Conservation (phyloP, 176 grass and related monocot species). For the Calamus simplicifolius region DNA sequence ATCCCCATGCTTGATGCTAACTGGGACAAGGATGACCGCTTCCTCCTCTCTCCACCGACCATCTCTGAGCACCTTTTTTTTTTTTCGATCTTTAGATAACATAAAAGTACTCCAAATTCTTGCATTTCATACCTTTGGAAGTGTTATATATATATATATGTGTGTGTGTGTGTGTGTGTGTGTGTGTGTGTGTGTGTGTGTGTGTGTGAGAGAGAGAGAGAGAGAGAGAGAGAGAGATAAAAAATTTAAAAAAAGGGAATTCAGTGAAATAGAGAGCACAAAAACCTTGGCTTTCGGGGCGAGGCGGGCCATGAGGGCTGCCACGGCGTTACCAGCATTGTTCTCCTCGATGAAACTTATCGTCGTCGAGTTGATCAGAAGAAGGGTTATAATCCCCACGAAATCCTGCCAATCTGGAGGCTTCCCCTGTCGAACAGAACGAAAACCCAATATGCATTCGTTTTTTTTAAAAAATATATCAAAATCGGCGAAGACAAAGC, state of each 20-base stretch:
- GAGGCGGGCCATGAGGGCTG: constrained; percentile 66
- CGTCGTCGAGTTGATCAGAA: constrained; percentile 67
- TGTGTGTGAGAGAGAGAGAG: neutral
- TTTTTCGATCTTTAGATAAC: no score
- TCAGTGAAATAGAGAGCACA: neutral
- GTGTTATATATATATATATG: no score
- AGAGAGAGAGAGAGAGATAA: neutral
- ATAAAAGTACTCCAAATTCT: no score
- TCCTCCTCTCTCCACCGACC: constrained; percentile 61
- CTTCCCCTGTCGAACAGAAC: constrained; percentile 40
- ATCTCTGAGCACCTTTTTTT: constrained; percentile 42
- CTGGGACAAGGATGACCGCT: constrained; percentile 56
- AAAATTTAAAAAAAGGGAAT: neutral
- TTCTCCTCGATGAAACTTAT: constrained; percentile 77
- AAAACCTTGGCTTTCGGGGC: constrained; percentile 66
- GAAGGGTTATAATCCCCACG: constrained; percentile 59
- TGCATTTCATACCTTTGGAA: no score
- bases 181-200: no score
- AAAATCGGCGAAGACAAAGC: neutral
- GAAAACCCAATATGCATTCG: neutral
- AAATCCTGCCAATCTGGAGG: constrained; percentile 84
- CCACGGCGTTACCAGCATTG: constrained; percentile 63
- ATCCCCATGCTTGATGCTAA: constrained; percentile 69
- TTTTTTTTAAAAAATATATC: neutral
- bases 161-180: no score